Base-by-base conservation (phyloP, 768 basidiomycete species). In the Coprinopsis strossmayeri region DNA sequence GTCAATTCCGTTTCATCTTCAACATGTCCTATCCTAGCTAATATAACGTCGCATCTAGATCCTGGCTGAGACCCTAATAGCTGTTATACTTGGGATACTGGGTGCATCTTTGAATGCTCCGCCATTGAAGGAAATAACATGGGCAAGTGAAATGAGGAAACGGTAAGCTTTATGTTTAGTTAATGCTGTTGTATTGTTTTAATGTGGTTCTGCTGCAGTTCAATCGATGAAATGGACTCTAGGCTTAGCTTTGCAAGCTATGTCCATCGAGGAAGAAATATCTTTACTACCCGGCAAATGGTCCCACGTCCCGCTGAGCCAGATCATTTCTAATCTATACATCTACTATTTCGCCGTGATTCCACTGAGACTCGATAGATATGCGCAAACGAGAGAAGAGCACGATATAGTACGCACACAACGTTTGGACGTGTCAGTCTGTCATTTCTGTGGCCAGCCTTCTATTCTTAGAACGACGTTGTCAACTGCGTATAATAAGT, bases 81-180 rank as follows among this genome's bases (percentile, higher is more conserved):
- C 81, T 1, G 69, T 91, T 17, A 55, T 81, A n/a, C 52, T 85
- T 9, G 87, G 88, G 18, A 82, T 79, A 17, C 50, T 90, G 2
- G 90, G 88, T 5, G 85, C 87, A 26, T 78, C 80, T n/a, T 57
- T 87, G 51, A 82, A 77, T 54, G 74, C 84, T 5, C 78, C 87
- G 1, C 61, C 71, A 26, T 65, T 91, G 27, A 88, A 84, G 56
- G 87, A 91, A 57, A 87, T 91, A 51, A 84, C 85, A 27, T 93
- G 89, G 91, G 78, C 87, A 15, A 89, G 86, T 56, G 90, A 94
- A 66, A 92, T 92, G 90, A 77, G 76, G 57, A 82, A 77, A 60
- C 75, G 83, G 90, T 90, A 56, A 55, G 79, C 64, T 15, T 25
- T 42, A 48, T 32, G 27, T 40, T 23, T 47, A 18, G n/a, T 49